phyloP scores from a whole-genome alignment of 352 stramenopile genomes.

The Globisporangium camurandrum region DNA sequence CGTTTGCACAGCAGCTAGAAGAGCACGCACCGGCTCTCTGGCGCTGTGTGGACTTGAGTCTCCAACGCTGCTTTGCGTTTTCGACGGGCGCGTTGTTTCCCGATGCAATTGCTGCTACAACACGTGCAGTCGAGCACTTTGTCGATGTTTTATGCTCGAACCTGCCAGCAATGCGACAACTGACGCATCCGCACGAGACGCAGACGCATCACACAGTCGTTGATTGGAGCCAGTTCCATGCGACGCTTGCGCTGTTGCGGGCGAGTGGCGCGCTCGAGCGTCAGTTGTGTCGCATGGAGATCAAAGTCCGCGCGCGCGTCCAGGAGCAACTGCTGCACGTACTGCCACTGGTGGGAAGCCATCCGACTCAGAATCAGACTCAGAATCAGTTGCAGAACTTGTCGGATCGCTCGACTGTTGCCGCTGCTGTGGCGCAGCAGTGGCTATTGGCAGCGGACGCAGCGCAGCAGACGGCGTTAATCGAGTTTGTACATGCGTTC shows the following conservation, averaged over 20 bases:
- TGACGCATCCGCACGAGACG: neutral
- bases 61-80: conserved; percentile 53
- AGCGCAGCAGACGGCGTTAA: conserved; percentile 31
- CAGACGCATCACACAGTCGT: neutral
- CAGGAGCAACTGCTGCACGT: conserved; percentile 46
- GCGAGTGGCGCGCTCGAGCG: conserved; percentile 45
- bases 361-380: too few relatives aligned
- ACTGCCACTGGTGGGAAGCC: conserved; percentile 7
- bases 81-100: conserved; percentile 50
- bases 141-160: conserved; percentile 24
- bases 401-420: conserved; percentile 34
- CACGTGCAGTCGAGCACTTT: conserved; percentile 37
- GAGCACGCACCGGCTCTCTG: conserved; percentile 34
- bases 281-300: conserved; percentile 38
- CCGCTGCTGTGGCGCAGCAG: conserved; percentile 21
- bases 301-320: conserved; percentile 41
- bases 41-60: conserved; percentile 36
- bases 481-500: conserved; percentile 43
- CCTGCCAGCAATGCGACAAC: conserved; percentile 37
- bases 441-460: conserved; percentile 44
- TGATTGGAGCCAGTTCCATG: conserved; percentile 73
- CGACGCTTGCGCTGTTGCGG: conserved; percentile 49
- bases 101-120: conserved; percentile 37
- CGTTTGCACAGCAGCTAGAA: conserved; percentile 54
- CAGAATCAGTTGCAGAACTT: conserved; percentile 27